A percentile compares a stretch with the other conserved stretches of the same genome.
Conservation (phyloP, 345 rosid species). For the Laguncularia racemosa region DNA sequence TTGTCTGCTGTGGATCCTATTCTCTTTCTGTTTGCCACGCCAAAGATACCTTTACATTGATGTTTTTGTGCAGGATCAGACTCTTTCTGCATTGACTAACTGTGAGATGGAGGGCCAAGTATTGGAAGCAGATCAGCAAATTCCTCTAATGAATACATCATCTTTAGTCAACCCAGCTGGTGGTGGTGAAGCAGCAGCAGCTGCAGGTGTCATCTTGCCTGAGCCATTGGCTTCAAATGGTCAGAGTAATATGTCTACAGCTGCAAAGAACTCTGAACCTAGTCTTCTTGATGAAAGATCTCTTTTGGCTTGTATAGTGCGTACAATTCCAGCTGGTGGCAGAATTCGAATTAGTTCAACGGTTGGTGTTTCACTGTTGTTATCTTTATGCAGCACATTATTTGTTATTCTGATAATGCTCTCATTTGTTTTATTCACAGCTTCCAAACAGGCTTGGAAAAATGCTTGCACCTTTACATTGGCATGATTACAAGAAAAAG, state of each 20-base stretch:
- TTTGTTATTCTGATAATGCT: not conserved
- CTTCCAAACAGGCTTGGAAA: conserved; percentile 89
- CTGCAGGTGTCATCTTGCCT: conserved; percentile 20
- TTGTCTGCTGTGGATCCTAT: conserved; percentile 4
- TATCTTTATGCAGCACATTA: not conserved
- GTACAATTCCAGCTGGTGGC: conserved; percentile 95
- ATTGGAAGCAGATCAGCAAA: conserved; percentile 43
- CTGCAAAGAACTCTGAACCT: conserved; percentile 40
- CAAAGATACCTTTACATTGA: conserved; percentile 5
- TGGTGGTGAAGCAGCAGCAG: conserved; percentile 23
- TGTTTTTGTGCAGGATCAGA: conserved; percentile 38
- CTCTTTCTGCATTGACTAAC: conserved; percentile 21
- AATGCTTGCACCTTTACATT: conserved; percentile 94
- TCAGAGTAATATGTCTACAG: conserved; percentile 20
- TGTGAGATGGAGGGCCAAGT: conserved; percentile 36
- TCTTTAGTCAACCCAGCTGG: conserved; percentile 28
- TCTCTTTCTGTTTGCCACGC: not conserved
- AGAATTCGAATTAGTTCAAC: conserved; percentile 82
- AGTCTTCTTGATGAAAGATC: conserved; percentile 79
- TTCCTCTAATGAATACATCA: conserved; percentile 29
- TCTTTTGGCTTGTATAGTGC: conserved; percentile 80
- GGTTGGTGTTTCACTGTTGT: conserved; percentile 28
- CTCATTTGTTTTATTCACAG: conserved; percentile 31
- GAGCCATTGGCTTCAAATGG: conserved; percentile 36
- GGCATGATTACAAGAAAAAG: conserved; percentile 92